Percentiles rank a stretch among this genome's conserved stretches.
These are phyloP conservation scores for Byssoonygena ceratinophila DNA, from an alignment of 2,329 filamentous ascomycete species.

Conservation along the genomic window DNA sequence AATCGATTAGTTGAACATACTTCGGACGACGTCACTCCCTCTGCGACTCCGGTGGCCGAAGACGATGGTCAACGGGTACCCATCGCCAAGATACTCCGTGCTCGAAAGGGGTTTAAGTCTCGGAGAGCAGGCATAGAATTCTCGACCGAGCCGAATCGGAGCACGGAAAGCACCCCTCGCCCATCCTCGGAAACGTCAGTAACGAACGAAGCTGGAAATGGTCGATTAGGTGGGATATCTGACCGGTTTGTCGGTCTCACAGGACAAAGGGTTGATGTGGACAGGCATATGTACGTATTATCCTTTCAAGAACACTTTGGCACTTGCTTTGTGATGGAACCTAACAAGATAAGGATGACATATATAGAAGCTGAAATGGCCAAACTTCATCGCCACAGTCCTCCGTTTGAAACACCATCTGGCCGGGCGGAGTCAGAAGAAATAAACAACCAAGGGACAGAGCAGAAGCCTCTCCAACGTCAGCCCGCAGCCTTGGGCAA, in stretches of 20 bases:
- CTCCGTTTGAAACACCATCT: constrained; percentile 2
- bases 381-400: constrained; percentile 32
- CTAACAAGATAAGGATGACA: constrained; percentile 56
- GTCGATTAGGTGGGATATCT: constrained; percentile 33
- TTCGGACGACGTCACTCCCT: not conserved
- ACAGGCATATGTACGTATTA: constrained; percentile 53
- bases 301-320: not conserved
- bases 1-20: not conserved
- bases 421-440: not conserved
- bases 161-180: constrained; percentile 12
- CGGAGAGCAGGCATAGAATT: constrained; percentile 41
- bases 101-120: constrained; percentile 29
- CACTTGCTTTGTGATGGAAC: constrained; percentile 16
- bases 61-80: constrained; percentile 15
- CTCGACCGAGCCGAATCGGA: constrained; percentile 26
- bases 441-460: constrained; percentile 6
- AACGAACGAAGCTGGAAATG: constrained; percentile 27
- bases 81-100: constrained; percentile 29
- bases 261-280: constrained; percentile 47
- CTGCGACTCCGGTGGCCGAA: not conserved
- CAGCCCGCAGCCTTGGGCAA: constrained; percentile 46
- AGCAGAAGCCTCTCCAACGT: constrained; percentile 28
- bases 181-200: constrained; percentile 21
- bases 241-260: constrained; percentile 50
- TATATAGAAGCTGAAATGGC: constrained; percentile 58